Conservation (phyloP, 306 rosid genomes). For the Dalbergia cochinchinensis region DNA sequence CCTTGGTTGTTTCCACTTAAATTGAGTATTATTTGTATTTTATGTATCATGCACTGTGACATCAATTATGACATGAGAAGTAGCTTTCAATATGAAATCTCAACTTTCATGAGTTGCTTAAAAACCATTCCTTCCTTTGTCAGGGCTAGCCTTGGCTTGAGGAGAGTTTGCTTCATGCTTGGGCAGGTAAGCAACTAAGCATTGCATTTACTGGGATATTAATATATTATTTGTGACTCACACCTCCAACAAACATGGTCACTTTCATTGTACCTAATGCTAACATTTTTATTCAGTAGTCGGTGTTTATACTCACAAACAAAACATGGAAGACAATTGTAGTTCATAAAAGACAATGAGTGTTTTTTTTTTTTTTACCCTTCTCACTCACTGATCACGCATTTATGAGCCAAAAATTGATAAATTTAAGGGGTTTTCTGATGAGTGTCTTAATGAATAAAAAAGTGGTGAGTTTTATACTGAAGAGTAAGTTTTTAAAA, state of each 20-base stretch:
- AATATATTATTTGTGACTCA: neutral
- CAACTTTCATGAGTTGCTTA: neutral
- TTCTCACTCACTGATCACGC: too few species aligned
- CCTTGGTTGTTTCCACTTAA: neutral
- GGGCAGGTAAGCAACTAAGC: neutral
- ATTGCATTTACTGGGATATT: neutral
- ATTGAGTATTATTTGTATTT: too few species aligned
- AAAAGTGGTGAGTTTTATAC: too few species aligned
- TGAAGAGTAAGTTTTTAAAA: too few species aligned
- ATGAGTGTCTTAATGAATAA: too few species aligned
- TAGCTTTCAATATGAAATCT: neutral
- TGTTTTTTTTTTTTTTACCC: too few species aligned
- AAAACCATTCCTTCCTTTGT: too few species aligned
- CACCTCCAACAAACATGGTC: neutral
- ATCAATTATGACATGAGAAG: neutral
- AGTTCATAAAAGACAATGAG: neutral
- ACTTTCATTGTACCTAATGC: neutral
- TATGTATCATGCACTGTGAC: too few species aligned
- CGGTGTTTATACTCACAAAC: neutral
- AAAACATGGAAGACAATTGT: neutral
- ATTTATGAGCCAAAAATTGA: too few species aligned
- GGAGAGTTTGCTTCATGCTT: neutral
- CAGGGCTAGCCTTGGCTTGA: too few species aligned
- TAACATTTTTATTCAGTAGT: neutral
- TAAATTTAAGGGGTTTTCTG: neutral